These are phyloP conservation scores for Oligophagozyma castellii DNA, from an alignment of 1,139 yeast genomes.

Conservation along the genomic window DNA sequence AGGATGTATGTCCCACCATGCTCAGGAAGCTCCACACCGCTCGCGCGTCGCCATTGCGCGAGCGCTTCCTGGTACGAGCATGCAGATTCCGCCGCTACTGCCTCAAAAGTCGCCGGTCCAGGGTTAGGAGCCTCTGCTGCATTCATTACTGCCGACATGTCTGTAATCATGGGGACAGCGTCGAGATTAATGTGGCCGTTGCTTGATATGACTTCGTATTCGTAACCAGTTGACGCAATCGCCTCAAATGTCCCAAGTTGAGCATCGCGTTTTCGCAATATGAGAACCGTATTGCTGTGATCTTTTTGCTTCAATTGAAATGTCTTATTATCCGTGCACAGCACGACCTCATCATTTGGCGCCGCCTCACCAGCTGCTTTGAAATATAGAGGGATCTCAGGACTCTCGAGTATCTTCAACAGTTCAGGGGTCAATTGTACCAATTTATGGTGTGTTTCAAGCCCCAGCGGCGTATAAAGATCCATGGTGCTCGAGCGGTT, in stretches of 20 bases:
- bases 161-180: conserved; percentile 34
- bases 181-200: conserved; percentile 33
- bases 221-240: conserved; percentile 24
- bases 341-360: conserved; percentile 37
- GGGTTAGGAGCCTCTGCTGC: conserved; percentile 3
- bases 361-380: conserved; percentile 33
- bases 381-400: conserved; percentile 27
- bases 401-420: conserved; percentile 29
- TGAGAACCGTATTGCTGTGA: conserved; percentile 69
- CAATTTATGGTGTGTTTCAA: conserved; percentile 34
- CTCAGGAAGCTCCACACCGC: conserved; percentile 36
- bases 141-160: conserved; percentile 27
- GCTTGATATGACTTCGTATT: conserved; percentile 35
- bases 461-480: conserved; percentile 17
- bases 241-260: not conserved
- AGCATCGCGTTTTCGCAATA: conserved; percentile 14
- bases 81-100: conserved; percentile 35
- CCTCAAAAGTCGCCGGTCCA: conserved; percentile 23
- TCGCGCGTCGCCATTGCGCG: conserved; percentile 35
- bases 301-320: conserved; percentile 65
- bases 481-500: conserved; percentile 7
- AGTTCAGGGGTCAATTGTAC: conserved; percentile 50
- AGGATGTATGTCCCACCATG: not conserved
- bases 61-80: conserved; percentile 45
- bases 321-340: conserved; percentile 48